Percentiles rank a stretch among this genome's conserved stretches.
These are phyloP conservation scores for Phaeosphaeriaceae sp. DNA, from an alignment of 2,329 filamentous ascomycete genomes.

Conservation along the genomic window DNA sequence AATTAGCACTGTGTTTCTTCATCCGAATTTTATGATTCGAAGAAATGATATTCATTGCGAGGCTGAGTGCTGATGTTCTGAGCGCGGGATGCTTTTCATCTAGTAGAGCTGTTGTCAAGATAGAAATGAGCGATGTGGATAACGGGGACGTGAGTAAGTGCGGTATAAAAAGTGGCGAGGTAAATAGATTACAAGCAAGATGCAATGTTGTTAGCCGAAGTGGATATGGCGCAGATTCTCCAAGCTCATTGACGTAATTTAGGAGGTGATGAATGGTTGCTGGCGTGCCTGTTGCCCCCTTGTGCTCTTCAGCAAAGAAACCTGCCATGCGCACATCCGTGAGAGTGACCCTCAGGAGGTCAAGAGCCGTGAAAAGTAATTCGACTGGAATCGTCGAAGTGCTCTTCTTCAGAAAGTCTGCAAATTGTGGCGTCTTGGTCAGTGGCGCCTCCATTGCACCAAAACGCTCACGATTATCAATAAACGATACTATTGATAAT, in stretches of 20 bases:
- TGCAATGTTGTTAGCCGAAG: constrained; percentile 84
- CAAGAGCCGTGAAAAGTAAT: constrained; percentile 79
- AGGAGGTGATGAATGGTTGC: constrained; percentile 64
- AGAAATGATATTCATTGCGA: constrained; percentile 82
- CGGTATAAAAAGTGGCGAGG: constrained; percentile 71
- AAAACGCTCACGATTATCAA: constrained; percentile 65
- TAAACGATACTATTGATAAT: constrained; percentile 70
- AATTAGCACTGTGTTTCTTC: constrained; percentile 53
- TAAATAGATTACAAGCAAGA: constrained; percentile 84
- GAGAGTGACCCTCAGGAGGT: constrained; percentile 79
- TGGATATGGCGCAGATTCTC: constrained; percentile 72
- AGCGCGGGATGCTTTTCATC: constrained; percentile 76
- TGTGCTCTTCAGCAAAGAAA: constrained; percentile 78
- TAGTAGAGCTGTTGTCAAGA: constrained; percentile 79
- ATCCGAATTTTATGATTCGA: constrained; percentile 71
- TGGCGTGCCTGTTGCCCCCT: constrained; percentile 55
- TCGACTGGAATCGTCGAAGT: constrained; percentile 65
- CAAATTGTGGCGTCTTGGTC: constrained; percentile 72
- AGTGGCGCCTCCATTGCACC: constrained; percentile 71
- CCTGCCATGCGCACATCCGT: constrained; percentile 79
- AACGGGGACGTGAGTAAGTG: constrained; percentile 60
- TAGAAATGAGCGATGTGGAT: constrained; percentile 66
- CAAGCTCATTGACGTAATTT: constrained; percentile 60
- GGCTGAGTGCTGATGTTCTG: constrained; percentile 79
- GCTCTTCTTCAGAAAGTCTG: constrained; percentile 64